Evolutionary conservation across 441 rosid genomes (phyloP).

Genomic region (Erysimum cheiri): DNA sequence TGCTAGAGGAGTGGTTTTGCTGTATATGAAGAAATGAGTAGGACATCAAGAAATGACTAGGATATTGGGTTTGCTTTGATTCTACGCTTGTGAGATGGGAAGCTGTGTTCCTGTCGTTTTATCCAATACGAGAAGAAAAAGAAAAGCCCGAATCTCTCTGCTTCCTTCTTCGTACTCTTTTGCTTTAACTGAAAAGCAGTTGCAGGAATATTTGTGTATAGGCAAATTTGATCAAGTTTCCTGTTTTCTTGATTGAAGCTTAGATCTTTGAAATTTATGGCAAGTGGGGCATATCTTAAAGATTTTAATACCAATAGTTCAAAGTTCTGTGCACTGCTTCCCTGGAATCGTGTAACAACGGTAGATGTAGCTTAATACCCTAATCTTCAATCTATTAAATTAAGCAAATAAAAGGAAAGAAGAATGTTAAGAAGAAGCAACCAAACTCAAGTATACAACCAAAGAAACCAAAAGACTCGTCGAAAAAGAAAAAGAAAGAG

Average conservation of each 20-base stretch:
- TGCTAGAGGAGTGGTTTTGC: constrained; percentile 15
- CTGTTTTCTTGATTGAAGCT: constrained; percentile 27
- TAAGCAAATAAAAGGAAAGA: constrained; percentile 21
- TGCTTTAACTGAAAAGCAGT: constrained; percentile 28
- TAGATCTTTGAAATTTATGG: constrained; percentile 6
- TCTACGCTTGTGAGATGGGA: constrained; percentile 34
- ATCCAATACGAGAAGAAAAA: neutral
- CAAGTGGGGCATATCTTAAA: constrained; percentile 14
- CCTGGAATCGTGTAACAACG: constrained; percentile 48
- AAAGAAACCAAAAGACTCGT: constrained; percentile 13
- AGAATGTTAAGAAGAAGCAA: constrained; percentile 25
- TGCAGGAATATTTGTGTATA: constrained; percentile 21
- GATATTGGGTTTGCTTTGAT: constrained; percentile 35
- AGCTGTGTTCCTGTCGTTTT: constrained; percentile 5
- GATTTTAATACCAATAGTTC: constrained; percentile 8
- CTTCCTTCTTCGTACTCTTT: constrained; percentile 34
- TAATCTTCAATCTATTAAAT: constrained; percentile 52
- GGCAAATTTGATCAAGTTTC: constrained; percentile 17
- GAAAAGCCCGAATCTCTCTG: constrained; percentile 22
- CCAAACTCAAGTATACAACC: constrained; percentile 29
- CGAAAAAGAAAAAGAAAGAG: constrained; percentile 4
- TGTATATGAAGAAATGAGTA: constrained; percentile 35
- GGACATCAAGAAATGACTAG: constrained; percentile 27
- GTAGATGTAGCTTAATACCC: constrained; percentile 52
- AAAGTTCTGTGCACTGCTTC: constrained; percentile 19